Conservation (phyloP, 768 basidiomycete genomes). For the Boletus rubroflammeus region DNA sequence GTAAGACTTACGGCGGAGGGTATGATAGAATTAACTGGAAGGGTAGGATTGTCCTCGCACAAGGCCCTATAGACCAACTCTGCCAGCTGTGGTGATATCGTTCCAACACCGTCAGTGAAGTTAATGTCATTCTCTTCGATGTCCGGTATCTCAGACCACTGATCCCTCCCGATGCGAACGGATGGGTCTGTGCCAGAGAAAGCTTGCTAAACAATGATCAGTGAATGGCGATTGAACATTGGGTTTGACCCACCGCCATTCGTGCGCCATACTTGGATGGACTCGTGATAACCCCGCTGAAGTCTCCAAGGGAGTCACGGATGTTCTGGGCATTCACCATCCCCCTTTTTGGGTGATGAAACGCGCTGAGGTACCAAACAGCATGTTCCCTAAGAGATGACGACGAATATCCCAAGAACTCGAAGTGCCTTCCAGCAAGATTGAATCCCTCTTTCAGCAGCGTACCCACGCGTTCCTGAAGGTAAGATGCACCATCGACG, state of each 20-base stretch:
- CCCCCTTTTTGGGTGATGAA: conserved; percentile 43
- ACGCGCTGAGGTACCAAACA: conserved; percentile 78
- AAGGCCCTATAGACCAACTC: conserved; percentile 57
- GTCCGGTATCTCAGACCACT: conserved; percentile 67
- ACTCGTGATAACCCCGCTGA: conserved; percentile 47
- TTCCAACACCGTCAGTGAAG: conserved; percentile 81
- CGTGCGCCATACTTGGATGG: conserved; percentile 85
- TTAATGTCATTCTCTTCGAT: conserved; percentile 42
- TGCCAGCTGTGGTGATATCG: conserved; percentile 60
- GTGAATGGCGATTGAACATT: neutral
- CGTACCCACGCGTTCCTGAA: conserved; percentile 55
- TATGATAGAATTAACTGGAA: conserved; percentile 33
- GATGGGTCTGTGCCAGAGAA: conserved; percentile 81
- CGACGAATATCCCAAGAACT: conserved; percentile 80
- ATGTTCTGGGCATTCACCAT: conserved; percentile 55
- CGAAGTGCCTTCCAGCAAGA: conserved; percentile 67
- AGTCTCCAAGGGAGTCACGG: conserved; percentile 64
- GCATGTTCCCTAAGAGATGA: conserved; percentile 77
- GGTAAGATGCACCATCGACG: conserved; percentile 54
- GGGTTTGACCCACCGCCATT: conserved; percentile 41
- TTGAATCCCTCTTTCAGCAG: conserved; percentile 61
- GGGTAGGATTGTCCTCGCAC: conserved; percentile 41
- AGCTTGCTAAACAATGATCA: conserved; percentile 46
- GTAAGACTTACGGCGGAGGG: conserved; percentile 59
- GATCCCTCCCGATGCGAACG: conserved; percentile 46